Evolutionary conservation across 208 protist genomes (phyloP).

Genomic region (Zelonia costaricensis): DNA sequence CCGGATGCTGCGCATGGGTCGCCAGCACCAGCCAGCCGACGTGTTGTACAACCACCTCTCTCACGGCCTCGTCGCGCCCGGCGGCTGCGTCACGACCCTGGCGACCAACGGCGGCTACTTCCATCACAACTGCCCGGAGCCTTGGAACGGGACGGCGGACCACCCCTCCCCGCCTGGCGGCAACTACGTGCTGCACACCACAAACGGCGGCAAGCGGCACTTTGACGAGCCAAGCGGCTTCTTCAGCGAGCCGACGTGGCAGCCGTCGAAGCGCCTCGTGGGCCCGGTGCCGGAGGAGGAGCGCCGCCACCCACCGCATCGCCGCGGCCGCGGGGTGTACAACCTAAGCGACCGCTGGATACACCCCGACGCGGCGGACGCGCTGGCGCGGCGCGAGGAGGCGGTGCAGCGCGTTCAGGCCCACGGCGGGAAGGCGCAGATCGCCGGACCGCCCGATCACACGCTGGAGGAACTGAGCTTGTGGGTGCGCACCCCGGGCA

Average conservation of each 20-base stretch:
- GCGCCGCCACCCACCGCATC: constrained; percentile 1
- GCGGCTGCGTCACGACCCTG: constrained; percentile 8
- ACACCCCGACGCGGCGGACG: constrained; percentile 28
- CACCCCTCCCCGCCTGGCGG: constrained; percentile 22
- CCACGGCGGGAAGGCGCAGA: constrained; percentile 44
- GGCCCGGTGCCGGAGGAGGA: constrained; percentile 13
- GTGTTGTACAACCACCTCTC: constrained; percentile 44
- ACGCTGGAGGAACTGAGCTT: constrained; percentile 54
- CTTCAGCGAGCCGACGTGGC: constrained; percentile 33
- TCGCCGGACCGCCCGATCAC: constrained; percentile 53
- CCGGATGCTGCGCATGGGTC: constrained; percentile 36
- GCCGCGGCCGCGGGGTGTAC: constrained; percentile 33
- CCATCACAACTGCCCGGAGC: neutral
- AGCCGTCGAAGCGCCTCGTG: constrained; percentile 29
- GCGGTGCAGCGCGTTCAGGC: constrained; percentile 7
- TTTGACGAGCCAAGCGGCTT: constrained; percentile 49
- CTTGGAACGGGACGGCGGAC: constrained; percentile 13
- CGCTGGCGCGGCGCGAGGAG: constrained; percentile 14
- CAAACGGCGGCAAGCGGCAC: constrained; percentile 70
- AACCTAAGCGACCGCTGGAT: constrained; percentile 23
- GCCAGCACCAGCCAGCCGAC: constrained; percentile 45
- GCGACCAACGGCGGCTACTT: neutral
- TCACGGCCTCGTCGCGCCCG: constrained; percentile 40
- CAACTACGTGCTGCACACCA: constrained; percentile 64
- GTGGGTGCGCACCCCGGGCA: constrained; percentile 13